Evolutionary conservation across 306 rosid genomes (phyloP).

Genomic region (Prinsepia uniflora): DNA sequence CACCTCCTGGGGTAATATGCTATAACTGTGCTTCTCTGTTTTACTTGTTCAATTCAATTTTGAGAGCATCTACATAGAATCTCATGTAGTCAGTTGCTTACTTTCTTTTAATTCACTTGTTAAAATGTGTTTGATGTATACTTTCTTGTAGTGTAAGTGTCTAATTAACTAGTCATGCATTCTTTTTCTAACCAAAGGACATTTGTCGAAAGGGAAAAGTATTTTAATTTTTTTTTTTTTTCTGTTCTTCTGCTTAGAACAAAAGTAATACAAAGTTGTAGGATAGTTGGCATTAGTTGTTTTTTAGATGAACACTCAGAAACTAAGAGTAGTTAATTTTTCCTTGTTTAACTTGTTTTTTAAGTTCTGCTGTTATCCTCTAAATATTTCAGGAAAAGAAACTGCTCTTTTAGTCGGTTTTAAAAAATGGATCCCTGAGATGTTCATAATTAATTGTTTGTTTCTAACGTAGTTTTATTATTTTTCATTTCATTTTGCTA

Average conservation of each 20-base stretch:
- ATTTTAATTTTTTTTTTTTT: not conserved
- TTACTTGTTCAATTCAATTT: slow-evolving; percentile 8
- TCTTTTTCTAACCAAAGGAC: not conserved
- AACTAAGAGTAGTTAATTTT: not conserved
- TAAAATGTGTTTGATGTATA: not conserved
- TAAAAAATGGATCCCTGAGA: not conserved
- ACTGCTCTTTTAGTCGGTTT: not conserved
- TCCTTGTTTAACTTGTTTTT: not conserved
- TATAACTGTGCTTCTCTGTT: not conserved
- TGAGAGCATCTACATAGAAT: slow-evolving; percentile 1
- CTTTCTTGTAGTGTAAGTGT: not conserved
- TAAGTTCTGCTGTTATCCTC: not conserved
- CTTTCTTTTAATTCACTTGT: not conserved
- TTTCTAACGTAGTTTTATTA: not conserved
- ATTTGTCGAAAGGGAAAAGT: not conserved
- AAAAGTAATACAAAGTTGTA: not conserved
- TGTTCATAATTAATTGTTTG: not conserved
- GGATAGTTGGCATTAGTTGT: not conserved
- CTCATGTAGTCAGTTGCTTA: not conserved
- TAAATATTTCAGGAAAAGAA: not conserved
- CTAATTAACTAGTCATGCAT: not conserved
- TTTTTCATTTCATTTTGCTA: not conserved
- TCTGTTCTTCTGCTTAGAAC: not conserved
- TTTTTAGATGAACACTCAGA: not conserved
- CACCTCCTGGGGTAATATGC: slow-evolving; percentile 81